Conservation (phyloP, 2,329 filamentous ascomycete species). For the Ophiostoma sp. region DNA sequence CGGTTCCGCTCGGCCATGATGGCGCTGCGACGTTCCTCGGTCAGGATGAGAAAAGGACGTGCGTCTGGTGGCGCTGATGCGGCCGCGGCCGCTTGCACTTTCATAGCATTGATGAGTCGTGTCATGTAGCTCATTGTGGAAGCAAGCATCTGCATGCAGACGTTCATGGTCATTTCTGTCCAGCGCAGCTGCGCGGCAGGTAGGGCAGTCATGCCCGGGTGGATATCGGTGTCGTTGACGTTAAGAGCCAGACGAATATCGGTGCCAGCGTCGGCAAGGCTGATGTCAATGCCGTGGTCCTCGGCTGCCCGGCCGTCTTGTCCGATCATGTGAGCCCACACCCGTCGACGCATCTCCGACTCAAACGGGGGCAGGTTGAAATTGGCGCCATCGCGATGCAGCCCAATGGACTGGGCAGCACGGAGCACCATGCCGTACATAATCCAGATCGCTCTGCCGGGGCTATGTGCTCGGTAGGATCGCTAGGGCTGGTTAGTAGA, state of each 20-base stretch:
- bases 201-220: slow-evolving; percentile 41
- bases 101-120: slow-evolving; percentile 39
- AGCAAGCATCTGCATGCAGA: slow-evolving; percentile 46
- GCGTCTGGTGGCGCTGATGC: neutral
- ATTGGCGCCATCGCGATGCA: slow-evolving; percentile 28
- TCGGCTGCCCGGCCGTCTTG: slow-evolving; percentile 39
- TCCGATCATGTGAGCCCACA: slow-evolving; percentile 25
- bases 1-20: slow-evolving; percentile 32
- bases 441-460: slow-evolving; percentile 26
- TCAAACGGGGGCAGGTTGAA: slow-evolving; percentile 41
- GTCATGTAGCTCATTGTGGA: slow-evolving; percentile 34
- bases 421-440: slow-evolving; percentile 27
- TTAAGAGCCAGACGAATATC: slow-evolving; percentile 49
- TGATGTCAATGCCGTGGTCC: slow-evolving; percentile 41
- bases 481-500: neutral
- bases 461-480: slow-evolving; percentile 22
- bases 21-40: slow-evolving; percentile 21
- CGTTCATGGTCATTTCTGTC: slow-evolving; percentile 49
- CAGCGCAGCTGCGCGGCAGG: slow-evolving; percentile 41
- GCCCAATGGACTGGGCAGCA: slow-evolving; percentile 28
- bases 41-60: slow-evolving; percentile 7
- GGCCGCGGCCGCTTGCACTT: neutral
- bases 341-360: slow-evolving; percentile 26
- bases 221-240: slow-evolving; percentile 45
- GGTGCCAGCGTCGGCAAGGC: slow-evolving; percentile 34